Conservation (phyloP, 352 stramenopile genomes). For the Phytopythium montanum region DNA sequence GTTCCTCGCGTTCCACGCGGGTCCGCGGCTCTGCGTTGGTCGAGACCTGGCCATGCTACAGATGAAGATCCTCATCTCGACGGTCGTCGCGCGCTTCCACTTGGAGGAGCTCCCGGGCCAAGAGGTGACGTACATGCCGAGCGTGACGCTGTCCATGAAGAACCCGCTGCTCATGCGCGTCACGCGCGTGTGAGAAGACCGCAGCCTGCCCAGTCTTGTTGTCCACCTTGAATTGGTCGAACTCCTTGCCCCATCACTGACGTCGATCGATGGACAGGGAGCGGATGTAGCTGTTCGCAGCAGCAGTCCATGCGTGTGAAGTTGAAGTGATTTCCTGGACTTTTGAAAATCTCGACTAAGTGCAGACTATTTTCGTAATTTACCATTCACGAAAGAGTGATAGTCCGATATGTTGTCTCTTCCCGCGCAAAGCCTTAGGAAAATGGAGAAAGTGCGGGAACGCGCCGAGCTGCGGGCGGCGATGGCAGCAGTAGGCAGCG, state of each 20-base stretch:
- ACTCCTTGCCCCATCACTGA: no score
- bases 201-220: no score
- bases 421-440: background rate
- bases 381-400: background rate
- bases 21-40: slow-evolving; percentile 14
- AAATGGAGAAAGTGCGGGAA: background rate
- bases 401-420: background rate
- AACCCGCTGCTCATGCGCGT: slow-evolving; percentile 15
- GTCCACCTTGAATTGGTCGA: no score
- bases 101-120: slow-evolving; percentile 23
- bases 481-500: background rate
- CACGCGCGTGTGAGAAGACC: background rate
- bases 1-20: slow-evolving; percentile 10
- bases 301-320: no score
- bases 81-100: slow-evolving; percentile 28
- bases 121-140: slow-evolving; percentile 25
- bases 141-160: slow-evolving; percentile 42
- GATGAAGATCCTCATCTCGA: slow-evolving; percentile 33
- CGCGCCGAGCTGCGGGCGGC: background rate
- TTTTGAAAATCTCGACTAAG: background rate
- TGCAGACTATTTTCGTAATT: background rate
- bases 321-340: background rate
- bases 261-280: no score
- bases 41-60: slow-evolving; percentile 33
- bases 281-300: no score